Base-by-base conservation (phyloP, 2,329 filamentous ascomycete species). In the Epichloe hybrida region DNA sequence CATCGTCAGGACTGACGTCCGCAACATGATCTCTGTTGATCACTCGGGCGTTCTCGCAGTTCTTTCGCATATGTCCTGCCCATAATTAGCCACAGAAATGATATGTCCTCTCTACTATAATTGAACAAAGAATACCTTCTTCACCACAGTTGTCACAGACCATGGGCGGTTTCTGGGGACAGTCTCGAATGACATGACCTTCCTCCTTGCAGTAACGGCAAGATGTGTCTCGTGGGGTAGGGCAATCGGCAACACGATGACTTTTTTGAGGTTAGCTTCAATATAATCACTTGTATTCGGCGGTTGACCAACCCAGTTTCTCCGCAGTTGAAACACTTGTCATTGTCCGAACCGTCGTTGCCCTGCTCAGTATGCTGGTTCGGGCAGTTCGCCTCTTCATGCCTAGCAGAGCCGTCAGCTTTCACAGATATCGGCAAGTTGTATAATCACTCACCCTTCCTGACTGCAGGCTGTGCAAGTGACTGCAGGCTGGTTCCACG, bases 61-160 rank as follows among this genome's bases (percentile, higher is more conserved):
- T 71, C 34, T 67, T 61, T 8, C 71, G 68, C 20, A 65, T 59
- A 59, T 87, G 82, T 2, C 79, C 80, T 82, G 41, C 3, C 6
- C 9, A 12, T 36, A 15, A 45, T 63, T 40, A 62, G 56, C 8
- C 9, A 31, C 5, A 4, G 27, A 21, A 6, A 37, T 5, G 37
- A 27, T 13, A 13, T 21, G 12, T 12, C 5, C 35, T 8, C 44
- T 20, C 4, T 4, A 5, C 21, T 20, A 17, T 6, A 31, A n/a
- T 4, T 21, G 20, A 12, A 7, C 4, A 34, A 15, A 35, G 9
- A 34, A 17, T 61, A 80, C 81, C 81, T 59, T 79, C 74, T 56
- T 80, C 64, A 34, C 74, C 68, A 59, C 84, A 87, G 59, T 83
- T 81, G 47, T 72, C 71, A 65, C 83, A 86, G 8, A 72, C 54